Conservation (phyloP, 2,329 filamentous ascomycete genomes). For the Monosporascus sp. region DNA sequence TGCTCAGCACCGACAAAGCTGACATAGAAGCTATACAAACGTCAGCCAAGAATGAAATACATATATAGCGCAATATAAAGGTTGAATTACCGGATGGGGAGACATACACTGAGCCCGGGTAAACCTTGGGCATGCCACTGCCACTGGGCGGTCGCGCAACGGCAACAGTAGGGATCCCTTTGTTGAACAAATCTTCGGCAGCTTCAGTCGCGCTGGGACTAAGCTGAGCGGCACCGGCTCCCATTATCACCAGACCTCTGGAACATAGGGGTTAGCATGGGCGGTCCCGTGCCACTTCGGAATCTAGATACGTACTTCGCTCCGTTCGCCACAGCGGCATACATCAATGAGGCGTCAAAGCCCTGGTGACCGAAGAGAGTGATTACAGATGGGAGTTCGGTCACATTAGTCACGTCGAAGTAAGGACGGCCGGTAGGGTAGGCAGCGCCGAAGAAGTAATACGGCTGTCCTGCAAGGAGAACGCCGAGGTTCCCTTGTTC, state of each 20-base stretch:
- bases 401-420: slow-evolving; percentile 28
- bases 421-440: slow-evolving; percentile 34
- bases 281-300: neutral
- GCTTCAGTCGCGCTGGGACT: slow-evolving; percentile 21
- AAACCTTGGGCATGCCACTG: slow-evolving; percentile 17
- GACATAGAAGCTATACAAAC: slow-evolving; percentile 17
- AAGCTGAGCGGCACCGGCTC: slow-evolving; percentile 23
- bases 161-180: slow-evolving; percentile 24
- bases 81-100: neutral
- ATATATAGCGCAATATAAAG: neutral
- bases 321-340: slow-evolving; percentile 26
- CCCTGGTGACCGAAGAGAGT: slow-evolving; percentile 41
- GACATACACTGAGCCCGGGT: slow-evolving; percentile 12
- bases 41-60: neutral
- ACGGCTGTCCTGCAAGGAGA: slow-evolving; percentile 47
- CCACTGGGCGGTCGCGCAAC: slow-evolving; percentile 23
- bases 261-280: no score
- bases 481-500: slow-evolving; percentile 45
- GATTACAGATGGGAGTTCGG: slow-evolving; percentile 37
- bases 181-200: slow-evolving; percentile 18
- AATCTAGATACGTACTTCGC: slow-evolving; percentile 17
- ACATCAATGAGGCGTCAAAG: slow-evolving; percentile 25
- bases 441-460: slow-evolving; percentile 45
- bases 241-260: slow-evolving; percentile 27
- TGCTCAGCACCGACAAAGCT: slow-evolving; percentile 25